Conservation (phyloP, 129 eudicot genomes). For the Flaveria brownii region DNA sequence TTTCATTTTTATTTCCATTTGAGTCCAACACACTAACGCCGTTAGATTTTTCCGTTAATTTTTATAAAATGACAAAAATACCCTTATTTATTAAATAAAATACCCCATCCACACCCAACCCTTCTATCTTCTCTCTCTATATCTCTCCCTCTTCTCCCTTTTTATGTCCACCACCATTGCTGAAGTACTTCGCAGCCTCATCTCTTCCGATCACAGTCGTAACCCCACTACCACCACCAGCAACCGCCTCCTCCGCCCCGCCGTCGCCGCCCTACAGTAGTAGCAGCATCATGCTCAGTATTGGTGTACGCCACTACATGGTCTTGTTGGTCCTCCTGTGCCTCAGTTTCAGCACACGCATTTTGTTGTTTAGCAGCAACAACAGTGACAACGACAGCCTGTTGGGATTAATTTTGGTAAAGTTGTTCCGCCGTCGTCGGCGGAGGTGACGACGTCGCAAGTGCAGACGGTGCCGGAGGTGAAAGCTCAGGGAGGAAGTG, state of each 20-base stretch:
- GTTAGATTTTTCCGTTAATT: too few relatives aligned
- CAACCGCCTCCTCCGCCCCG: constrained; percentile 4
- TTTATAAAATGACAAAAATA: too few relatives aligned
- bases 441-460: constrained; percentile 25
- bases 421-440: too few relatives aligned
- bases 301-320: constrained; percentile 34
- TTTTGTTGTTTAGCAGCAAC: constrained; percentile 39
- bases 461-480: constrained; percentile 31
- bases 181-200: constrained; percentile 7
- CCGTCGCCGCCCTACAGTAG: constrained; percentile 33
- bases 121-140: too few relatives aligned
- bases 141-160: too few relatives aligned
- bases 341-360: constrained; percentile 33
- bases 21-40: too few relatives aligned
- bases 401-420: too few relatives aligned
- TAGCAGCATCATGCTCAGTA: constrained; percentile 20
- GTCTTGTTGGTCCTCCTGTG: neutral
- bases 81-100: too few relatives aligned
- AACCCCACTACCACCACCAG: constrained; percentile 1
- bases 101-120: too few relatives aligned
- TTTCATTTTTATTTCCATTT: too few relatives aligned
- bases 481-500: constrained; percentile 31
- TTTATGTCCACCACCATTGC: too few relatives aligned
- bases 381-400: constrained; percentile 33
- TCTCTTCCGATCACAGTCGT: constrained; percentile 34